These are phyloP conservation scores for Diaporthe helianthi DNA, from an alignment of 2,329 filamentous ascomycete species.

Conservation along the genomic window DNA sequence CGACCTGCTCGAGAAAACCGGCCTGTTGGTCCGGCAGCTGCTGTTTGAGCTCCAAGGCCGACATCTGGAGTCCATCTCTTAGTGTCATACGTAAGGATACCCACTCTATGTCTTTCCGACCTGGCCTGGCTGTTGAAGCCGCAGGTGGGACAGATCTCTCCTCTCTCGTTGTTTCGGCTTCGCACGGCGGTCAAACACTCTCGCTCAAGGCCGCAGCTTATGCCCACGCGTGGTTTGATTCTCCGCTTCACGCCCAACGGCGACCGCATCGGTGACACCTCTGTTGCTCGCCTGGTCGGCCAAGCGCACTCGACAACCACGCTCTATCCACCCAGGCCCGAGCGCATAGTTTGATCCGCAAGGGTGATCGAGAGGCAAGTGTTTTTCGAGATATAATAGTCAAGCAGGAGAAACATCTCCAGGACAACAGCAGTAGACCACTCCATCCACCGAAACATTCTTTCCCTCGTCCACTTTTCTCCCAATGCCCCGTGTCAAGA, in stretches of 20 bases:
- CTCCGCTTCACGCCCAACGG: slow-evolving; percentile 14
- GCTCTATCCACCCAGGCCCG: background rate
- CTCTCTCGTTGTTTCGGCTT: background rate
- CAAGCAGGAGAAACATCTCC: slow-evolving; percentile 6
- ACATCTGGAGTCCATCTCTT: background rate
- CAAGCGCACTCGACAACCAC: slow-evolving; percentile 14
- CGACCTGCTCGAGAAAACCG: background rate
- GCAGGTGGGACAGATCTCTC: slow-evolving; percentile 4
- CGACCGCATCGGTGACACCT: slow-evolving; percentile 29
- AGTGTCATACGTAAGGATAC: slow-evolving; percentile 3
- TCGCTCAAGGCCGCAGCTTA: background rate
- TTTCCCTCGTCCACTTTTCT: background rate
- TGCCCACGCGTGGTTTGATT: slow-evolving; percentile 11
- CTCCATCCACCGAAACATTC: slow-evolving; percentile 13
- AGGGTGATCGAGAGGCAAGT: slow-evolving; percentile 26
- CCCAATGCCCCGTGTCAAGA: slow-evolving; percentile 30
- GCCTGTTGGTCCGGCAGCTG: slow-evolving; percentile 8
- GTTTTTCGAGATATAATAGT: slow-evolving; percentile 30
- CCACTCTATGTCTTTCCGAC: background rate
- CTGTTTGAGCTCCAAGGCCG: slow-evolving; percentile 14
- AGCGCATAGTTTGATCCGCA: slow-evolving; percentile 11
- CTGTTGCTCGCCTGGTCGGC: slow-evolving; percentile 11
- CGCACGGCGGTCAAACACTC: background rate
- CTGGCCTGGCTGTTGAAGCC: background rate
- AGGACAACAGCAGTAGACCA: slow-evolving; percentile 1